Evolutionary conservation across 192 early-diverging fungal species (phyloP).

Genomic region (Entomortierella parvispora): DNA sequence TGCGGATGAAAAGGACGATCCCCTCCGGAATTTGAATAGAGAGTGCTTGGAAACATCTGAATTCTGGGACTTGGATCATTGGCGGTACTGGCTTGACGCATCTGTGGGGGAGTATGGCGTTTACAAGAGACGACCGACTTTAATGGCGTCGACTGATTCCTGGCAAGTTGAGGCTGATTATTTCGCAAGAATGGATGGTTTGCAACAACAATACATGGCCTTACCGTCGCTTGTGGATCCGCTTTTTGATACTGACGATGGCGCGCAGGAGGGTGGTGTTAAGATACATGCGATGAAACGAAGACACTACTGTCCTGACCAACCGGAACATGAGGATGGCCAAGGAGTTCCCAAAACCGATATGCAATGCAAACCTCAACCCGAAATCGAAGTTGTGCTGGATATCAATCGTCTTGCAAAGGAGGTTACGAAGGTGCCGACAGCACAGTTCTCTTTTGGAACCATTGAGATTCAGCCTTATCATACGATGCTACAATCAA

Average conservation of each 20-base stretch:
- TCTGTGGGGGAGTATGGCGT: constrained; percentile 22
- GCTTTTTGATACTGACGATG: too few species aligned
- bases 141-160: neutral
- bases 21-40: neutral
- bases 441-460: constrained; percentile 23
- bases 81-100: constrained; percentile 43
- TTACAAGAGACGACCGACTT: constrained; percentile 28
- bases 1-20: neutral
- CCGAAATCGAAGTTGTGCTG: constrained; percentile 8
- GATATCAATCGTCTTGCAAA: constrained; percentile 38
- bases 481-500: constrained; percentile 4
- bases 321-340: too few species aligned
- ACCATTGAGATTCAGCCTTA: constrained; percentile 32
- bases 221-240: too few species aligned
- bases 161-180: neutral
- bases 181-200: neutral
- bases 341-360: too few species aligned
- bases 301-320: too few species aligned
- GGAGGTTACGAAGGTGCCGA: neutral
- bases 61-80: constrained; percentile 46
- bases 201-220: constrained; percentile 3
- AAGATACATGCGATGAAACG: too few species aligned
- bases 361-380: too few species aligned
- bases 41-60: constrained; percentile 23
- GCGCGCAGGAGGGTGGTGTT: too few species aligned